Evolutionary conservation across 805 yeast species (phyloP).

Genomic region (Lipomyces yamanashiensis): DNA sequence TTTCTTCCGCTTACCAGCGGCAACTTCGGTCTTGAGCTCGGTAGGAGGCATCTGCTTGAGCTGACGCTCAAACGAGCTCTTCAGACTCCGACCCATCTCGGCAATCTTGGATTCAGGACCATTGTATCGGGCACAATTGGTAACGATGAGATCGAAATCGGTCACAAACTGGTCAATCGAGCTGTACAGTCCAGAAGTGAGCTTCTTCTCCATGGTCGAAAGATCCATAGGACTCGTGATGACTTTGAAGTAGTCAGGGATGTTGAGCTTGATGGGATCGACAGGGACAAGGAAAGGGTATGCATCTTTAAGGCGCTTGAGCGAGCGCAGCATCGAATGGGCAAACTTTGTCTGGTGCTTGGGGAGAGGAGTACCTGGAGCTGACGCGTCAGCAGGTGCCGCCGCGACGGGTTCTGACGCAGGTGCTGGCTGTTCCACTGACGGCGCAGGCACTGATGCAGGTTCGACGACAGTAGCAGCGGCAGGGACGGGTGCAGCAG

Average conservation of each 20-base stretch:
- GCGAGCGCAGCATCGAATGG: slow-evolving; percentile 76
- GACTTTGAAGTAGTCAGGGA: slow-evolving; percentile 86
- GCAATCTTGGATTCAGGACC: slow-evolving; percentile 84
- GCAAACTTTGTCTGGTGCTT: slow-evolving; percentile 84
- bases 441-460: not conserved
- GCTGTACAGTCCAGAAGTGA: slow-evolving; percentile 71
- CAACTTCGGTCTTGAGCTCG: slow-evolving; percentile 36
- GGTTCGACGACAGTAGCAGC: not conserved
- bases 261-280: slow-evolving; percentile 82
- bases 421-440: not conserved
- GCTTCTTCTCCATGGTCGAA: slow-evolving; percentile 83
- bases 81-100: slow-evolving; percentile 88
- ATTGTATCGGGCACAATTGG: slow-evolving; percentile 80
- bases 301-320: slow-evolving; percentile 90
- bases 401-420: slow-evolving; percentile 1
- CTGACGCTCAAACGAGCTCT: slow-evolving; percentile 91
- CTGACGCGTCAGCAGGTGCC: slow-evolving; percentile 8
- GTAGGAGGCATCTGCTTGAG: slow-evolving; percentile 85
- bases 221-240: slow-evolving; percentile 91
- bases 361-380: slow-evolving; percentile 40
- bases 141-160: slow-evolving; percentile 78
- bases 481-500: slow-evolving; percentile 10
- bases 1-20: slow-evolving; percentile 39
- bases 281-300: slow-evolving; percentile 89
- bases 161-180: slow-evolving; percentile 65